Evolutionary conservation across 176 grass and related monocot species (phyloP).

Genomic region (Eleusine coracana): DNA sequence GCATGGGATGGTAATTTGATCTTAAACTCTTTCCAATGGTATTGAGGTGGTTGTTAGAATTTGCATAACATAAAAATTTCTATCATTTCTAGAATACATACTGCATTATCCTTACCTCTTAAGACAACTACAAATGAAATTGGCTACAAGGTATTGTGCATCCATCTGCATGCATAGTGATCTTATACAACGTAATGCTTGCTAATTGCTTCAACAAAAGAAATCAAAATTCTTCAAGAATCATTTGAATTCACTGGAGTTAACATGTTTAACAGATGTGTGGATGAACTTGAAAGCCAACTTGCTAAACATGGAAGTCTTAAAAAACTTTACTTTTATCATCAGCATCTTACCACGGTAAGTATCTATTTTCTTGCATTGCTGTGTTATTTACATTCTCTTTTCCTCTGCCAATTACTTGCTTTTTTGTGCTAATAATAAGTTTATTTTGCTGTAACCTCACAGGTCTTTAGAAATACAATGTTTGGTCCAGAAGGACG

Average conservation of each 20-base stretch:
- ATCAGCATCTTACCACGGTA: conserved; percentile 98
- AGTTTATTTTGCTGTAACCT: conserved; percentile 42
- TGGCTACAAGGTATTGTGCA: conserved; percentile 13
- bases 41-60: not conserved
- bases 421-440: conserved; percentile 26
- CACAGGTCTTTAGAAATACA: conserved; percentile 95
- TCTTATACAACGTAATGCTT: conserved; percentile 22
- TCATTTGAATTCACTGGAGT: conserved; percentile 39
- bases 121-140: conserved; percentile 13
- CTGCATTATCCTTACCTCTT: conserved; percentile 2
- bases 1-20: not conserved
- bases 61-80: not conserved
- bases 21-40: not conserved
- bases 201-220: not conserved
- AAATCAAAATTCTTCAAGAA: conserved; percentile 25
- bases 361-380: conserved; percentile 42
- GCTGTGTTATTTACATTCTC: conserved; percentile 8
- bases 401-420: conserved; percentile 22
- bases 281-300: conserved; percentile 96
- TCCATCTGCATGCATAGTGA: conserved; percentile 4
- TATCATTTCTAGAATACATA: not conserved
- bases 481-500: conserved; percentile 99
- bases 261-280: conserved; percentile 63
- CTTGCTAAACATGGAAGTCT: conserved; percentile 93
- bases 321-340: conserved; percentile 96